phyloP scores from a whole-genome alignment of 768 basidiomycete genomes.

The Termitomyces sp. region DNA sequence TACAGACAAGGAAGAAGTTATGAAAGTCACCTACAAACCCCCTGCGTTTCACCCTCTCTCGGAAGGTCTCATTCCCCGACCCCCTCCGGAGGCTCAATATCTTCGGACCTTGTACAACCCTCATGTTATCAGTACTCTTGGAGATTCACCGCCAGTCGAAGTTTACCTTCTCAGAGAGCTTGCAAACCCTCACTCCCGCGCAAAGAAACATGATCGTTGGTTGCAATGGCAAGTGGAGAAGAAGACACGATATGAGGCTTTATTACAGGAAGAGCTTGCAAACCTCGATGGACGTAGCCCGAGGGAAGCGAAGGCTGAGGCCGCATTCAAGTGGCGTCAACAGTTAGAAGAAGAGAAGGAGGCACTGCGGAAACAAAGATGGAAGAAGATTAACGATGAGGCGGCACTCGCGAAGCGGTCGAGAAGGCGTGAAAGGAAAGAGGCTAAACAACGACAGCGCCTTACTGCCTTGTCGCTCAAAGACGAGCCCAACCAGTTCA shows the following conservation, averaged over 20 bases:
- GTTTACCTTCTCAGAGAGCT: conserved; percentile 62
- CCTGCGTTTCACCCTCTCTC: conserved; percentile 42
- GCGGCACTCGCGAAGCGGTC: conserved; percentile 50
- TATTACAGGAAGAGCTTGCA: conserved; percentile 46
- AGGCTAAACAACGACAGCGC: conserved; percentile 46
- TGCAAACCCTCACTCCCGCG: conserved; percentile 75
- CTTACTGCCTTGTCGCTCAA: conserved; percentile 48
- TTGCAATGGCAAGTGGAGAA: conserved; percentile 46
- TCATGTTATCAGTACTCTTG: conserved; percentile 33
- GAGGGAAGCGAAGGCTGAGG: conserved; percentile 66
- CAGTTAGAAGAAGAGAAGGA: conserved; percentile 51
- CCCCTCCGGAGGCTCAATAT: conserved; percentile 49
- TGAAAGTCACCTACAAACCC: conserved; percentile 65
- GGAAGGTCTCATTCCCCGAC: conserved; percentile 29
- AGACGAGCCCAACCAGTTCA: conserved; percentile 54
- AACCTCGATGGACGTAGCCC: conserved; percentile 54
- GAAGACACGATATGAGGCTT: conserved; percentile 44
- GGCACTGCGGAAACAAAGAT: conserved; percentile 54
- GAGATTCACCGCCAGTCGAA: conserved; percentile 60
- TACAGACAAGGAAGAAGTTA: conserved; percentile 53
- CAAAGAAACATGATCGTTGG: conserved; percentile 79
- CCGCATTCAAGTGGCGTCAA: conserved; percentile 67
- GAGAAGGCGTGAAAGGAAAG: conserved; percentile 47
- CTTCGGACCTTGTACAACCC: conserved; percentile 55
- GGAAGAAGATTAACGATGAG: conserved; percentile 42